These are phyloP conservation scores for Daldinia grandis DNA, from an alignment of 495 filamentous ascomycete genomes.

Conservation along the genomic window DNA sequence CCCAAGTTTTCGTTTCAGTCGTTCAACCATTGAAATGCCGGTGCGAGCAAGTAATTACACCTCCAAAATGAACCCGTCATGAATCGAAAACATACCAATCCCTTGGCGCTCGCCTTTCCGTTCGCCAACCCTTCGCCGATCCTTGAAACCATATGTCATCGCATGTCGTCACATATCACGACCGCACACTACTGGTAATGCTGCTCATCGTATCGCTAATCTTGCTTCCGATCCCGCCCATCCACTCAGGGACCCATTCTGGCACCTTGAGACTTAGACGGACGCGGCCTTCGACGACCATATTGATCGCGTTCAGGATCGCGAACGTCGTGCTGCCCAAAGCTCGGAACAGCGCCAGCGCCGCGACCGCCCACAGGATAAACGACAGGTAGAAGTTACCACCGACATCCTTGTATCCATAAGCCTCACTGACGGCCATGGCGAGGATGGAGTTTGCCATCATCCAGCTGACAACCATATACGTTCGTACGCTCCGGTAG, in stretches of 20 bases:
- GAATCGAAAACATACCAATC: neutral
- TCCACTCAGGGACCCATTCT: conserved; percentile 61
- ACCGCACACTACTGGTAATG: conserved; percentile 49
- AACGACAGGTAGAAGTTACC: conserved; percentile 91
- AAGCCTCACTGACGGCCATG: conserved; percentile 93
- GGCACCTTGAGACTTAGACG: conserved; percentile 65
- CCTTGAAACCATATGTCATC: neutral
- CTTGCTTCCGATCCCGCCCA: conserved; percentile 53
- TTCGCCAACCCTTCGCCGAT: neutral
- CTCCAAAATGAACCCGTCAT: conserved; percentile 8
- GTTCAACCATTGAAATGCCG: conserved; percentile 1
- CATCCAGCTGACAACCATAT: conserved; percentile 99
- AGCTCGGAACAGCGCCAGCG: conserved; percentile 82
- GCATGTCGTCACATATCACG: conserved; percentile 1
- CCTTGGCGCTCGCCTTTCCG: neutral
- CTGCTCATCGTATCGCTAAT: conserved; percentile 53
- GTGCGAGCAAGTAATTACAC: conserved; percentile 1
- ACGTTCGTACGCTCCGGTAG: conserved; percentile 95
- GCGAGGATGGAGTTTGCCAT: conserved; percentile 87
- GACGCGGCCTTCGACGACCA: conserved; percentile 84
- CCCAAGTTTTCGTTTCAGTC: conserved; percentile 9
- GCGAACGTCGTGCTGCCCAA: conserved; percentile 83
- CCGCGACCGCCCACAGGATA: conserved; percentile 91
- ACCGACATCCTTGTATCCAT: conserved; percentile 71
- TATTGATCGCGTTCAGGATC: conserved; percentile 81